These are phyloP conservation scores for Elongisporangium undulatum DNA, from an alignment of 352 stramenopile species.

Conservation along the genomic window DNA sequence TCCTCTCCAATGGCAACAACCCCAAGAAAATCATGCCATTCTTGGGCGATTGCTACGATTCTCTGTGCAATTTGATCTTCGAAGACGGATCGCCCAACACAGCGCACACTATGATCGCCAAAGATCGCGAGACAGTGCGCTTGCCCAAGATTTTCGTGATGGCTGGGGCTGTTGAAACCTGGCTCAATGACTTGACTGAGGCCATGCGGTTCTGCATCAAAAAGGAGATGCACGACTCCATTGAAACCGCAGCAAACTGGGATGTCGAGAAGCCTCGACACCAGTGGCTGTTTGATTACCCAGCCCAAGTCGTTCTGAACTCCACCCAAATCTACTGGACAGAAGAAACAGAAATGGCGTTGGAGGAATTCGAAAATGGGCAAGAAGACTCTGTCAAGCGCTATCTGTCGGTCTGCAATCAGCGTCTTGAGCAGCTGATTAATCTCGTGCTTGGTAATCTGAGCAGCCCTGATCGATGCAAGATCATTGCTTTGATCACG, in stretches of 20 bases:
- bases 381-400: conserved; percentile 86
- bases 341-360: conserved; percentile 92
- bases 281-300: conserved; percentile 97
- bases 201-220: conserved; percentile 80
- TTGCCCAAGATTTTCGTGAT: conserved; percentile 81
- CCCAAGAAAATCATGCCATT: conserved; percentile 98
- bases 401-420: conserved; percentile 76
- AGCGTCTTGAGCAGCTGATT: conserved; percentile 88
- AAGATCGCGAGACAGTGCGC: conserved; percentile 62
- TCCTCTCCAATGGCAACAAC: conserved; percentile 90
- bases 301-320: conserved; percentile 86
- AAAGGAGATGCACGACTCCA: conserved; percentile 86
- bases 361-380: conserved; percentile 87
- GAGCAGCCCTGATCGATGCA: conserved; percentile 87
- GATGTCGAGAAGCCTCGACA: conserved; percentile 96
- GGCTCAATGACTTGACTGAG: conserved; percentile 85
- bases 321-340: conserved; percentile 94
- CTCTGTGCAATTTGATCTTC: conserved; percentile 84
- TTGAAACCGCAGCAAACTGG: conserved; percentile 86
- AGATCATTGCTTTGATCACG: conserved; percentile 95
- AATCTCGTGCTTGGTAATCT: conserved; percentile 90
- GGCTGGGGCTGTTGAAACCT: conserved; percentile 79
- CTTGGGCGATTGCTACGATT: conserved; percentile 97
- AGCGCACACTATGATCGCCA: conserved; percentile 83
- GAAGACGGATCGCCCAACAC: conserved; percentile 77